Conservation (phyloP, 73 alveolate genomes). For the Symbiodinium pilosum region DNA sequence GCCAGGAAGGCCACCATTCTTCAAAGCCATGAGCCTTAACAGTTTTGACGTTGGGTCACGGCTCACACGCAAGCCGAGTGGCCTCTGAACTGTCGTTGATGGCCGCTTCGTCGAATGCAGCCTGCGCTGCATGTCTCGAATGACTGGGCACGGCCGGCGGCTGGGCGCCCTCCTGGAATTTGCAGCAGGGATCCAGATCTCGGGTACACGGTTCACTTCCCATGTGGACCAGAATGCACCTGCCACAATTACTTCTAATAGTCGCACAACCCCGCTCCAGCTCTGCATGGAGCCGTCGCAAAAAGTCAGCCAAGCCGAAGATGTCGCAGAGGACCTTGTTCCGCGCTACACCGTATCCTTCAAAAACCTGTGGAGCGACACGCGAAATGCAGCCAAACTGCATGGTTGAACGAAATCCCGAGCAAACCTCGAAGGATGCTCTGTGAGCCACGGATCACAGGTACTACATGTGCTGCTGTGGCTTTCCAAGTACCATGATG, state of each 20-base stretch:
- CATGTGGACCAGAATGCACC: no score
- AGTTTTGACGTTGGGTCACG: no score
- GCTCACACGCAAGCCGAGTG: background rate
- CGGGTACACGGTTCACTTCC: no score
- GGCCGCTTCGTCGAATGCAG: constrained; percentile 14
- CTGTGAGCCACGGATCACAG: background rate
- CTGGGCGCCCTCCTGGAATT: background rate
- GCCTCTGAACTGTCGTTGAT: background rate
- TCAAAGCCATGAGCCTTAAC: background rate
- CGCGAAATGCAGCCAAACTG: no score
- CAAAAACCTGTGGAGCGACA: no score
- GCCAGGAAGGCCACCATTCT: constrained; percentile 21
- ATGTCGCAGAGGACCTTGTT: constrained; percentile 75
- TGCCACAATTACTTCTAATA: constrained; percentile 16
- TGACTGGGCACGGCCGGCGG: constrained; percentile 30
- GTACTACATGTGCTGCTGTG: background rate
- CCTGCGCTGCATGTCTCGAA: constrained; percentile 38
- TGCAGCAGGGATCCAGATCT: no score
- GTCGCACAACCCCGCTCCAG: constrained; percentile 43
- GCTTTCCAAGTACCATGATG: background rate
- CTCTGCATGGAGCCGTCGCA: constrained; percentile 7
- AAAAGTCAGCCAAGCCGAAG: constrained; percentile 22
- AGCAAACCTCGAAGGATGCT: background rate
- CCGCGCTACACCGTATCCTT: background rate
- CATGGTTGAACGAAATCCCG: constrained; percentile 51